phyloP scores from a whole-genome alignment of 345 rosid species.

The Acer campestre region DNA sequence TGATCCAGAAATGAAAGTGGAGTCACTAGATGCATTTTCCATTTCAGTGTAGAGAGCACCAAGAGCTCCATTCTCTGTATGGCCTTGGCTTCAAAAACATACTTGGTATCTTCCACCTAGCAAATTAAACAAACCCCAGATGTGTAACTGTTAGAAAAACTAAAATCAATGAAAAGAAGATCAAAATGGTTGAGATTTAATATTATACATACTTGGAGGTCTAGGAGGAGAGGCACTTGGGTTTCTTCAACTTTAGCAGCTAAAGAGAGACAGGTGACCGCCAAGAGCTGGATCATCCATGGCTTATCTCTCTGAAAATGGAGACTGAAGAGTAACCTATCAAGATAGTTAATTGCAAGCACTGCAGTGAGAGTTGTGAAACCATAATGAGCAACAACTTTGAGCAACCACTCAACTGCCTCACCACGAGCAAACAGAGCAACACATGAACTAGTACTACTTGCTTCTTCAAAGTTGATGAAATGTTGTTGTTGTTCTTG shows the following conservation, averaged over 20 bases:
- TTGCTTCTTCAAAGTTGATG: not conserved
- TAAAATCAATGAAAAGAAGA: not conserved
- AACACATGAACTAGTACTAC: not conserved
- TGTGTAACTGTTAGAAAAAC: constrained; percentile 7
- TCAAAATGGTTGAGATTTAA: not conserved
- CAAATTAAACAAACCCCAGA: constrained; percentile 1
- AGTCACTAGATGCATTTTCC: constrained; percentile 94
- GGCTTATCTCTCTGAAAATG: constrained; percentile 65
- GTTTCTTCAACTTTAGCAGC: constrained; percentile 97
- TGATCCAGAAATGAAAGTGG: constrained; percentile 83
- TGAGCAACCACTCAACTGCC: constrained; percentile 82
- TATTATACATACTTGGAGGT: constrained; percentile 65
- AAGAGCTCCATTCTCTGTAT: constrained; percentile 97
- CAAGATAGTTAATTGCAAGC: constrained; percentile 79
- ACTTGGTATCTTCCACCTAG: constrained; percentile 74
- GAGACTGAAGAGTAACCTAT: constrained; percentile 63
- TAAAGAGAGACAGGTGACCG: constrained; percentile 86
- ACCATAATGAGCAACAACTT: constrained; percentile 61
- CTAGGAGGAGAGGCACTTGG: constrained; percentile 75
- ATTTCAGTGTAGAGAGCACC: constrained; percentile 75
- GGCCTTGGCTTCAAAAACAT: constrained; percentile 77
- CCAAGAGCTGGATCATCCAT: constrained; percentile 89
- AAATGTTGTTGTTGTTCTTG: constrained; percentile 24
- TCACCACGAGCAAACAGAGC: constrained; percentile 51
- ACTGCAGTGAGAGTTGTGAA: constrained; percentile 74